These are phyloP conservation scores for Colletotrichum lupini DNA, from an alignment of 2,329 filamentous ascomycete species.

Conservation along the genomic window DNA sequence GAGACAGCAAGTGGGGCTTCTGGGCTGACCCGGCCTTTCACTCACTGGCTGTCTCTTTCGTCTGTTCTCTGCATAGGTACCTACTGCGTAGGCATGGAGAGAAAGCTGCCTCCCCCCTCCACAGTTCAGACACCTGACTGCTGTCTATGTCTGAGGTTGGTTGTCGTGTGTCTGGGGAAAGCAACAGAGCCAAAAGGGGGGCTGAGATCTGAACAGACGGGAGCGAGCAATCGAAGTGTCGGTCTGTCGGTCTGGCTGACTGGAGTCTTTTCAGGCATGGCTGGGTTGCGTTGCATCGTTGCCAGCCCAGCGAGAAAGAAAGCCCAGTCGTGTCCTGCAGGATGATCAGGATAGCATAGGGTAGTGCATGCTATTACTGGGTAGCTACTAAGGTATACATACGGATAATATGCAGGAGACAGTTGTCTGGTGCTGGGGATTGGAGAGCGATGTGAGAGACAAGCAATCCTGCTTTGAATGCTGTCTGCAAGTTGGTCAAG, in stretches of 20 bases:
- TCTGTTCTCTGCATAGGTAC: background rate
- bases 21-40: background rate
- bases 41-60: background rate
- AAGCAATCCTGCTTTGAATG: slow-evolving; percentile 14
- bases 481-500: slow-evolving; percentile 25
- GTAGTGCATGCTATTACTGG: background rate
- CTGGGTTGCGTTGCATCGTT: slow-evolving; percentile 27
- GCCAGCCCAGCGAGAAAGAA: slow-evolving; percentile 16
- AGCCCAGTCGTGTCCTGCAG: slow-evolving; percentile 3
- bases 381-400: background rate
- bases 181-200: no score
- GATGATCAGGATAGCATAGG: background rate
- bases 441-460: background rate
- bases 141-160: background rate
- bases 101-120: background rate
- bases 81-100: background rate
- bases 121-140: background rate
- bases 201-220: background rate
- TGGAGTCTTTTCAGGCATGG: background rate
- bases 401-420: slow-evolving; percentile 2
- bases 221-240: background rate
- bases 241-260: slow-evolving; percentile 9
- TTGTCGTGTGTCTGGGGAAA: background rate
- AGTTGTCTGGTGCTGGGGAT: background rate
- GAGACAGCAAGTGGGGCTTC: slow-evolving; percentile 6